Percentiles rank a stretch among this genome's conserved stretches.
These are phyloP conservation scores for Chaetomiaceae sp. DNA, from an alignment of 2,329 filamentous ascomycete species.

Conservation along the genomic window DNA sequence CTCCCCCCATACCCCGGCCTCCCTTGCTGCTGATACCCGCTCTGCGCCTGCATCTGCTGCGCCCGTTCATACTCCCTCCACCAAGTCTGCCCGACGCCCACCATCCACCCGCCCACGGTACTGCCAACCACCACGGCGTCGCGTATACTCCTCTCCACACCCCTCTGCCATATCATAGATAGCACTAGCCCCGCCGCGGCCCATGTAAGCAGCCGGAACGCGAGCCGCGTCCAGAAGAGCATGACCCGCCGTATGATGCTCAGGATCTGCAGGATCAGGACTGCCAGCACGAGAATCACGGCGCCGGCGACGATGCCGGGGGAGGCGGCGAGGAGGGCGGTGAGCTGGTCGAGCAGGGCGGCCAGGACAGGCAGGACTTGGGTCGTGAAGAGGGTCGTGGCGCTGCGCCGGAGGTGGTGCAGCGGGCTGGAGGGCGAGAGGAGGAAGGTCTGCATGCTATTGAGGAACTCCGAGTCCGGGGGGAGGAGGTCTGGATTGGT, in stretches of 20 bases:
- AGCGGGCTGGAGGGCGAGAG: conserved; percentile 44
- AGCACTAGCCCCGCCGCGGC: conserved; percentile 50
- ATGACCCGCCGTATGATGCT: conserved; percentile 67
- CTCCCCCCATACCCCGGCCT: conserved; percentile 4
- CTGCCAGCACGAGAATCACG: conserved; percentile 50
- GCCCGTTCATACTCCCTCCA: conserved; percentile 54
- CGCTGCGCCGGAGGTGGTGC: conserved; percentile 31
- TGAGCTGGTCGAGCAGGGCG: conserved; percentile 41
- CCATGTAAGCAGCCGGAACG: conserved; percentile 62
- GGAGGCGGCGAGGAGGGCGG: conserved; percentile 35
- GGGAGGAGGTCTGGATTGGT: conserved; percentile 17
- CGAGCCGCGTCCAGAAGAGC: conserved; percentile 71
- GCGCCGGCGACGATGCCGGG: conserved; percentile 43
- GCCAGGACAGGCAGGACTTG: conserved; percentile 39
- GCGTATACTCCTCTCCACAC: conserved; percentile 58
- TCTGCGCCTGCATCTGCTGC: conserved; percentile 25
- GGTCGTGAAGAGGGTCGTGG: conserved; percentile 29
- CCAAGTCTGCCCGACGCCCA: conserved; percentile 52
- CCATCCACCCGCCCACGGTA: conserved; percentile 43
- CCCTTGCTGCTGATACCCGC: not conserved
- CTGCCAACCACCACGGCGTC: conserved; percentile 49
- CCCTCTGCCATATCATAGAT: conserved; percentile 59
- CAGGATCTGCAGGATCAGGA: conserved; percentile 61
- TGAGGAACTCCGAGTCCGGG: not conserved
- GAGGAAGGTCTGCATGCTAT: conserved; percentile 35